Evolutionary conservation across 1,139 yeast species (phyloP).

Genomic region (Geotrichum cucujoidarum): DNA sequence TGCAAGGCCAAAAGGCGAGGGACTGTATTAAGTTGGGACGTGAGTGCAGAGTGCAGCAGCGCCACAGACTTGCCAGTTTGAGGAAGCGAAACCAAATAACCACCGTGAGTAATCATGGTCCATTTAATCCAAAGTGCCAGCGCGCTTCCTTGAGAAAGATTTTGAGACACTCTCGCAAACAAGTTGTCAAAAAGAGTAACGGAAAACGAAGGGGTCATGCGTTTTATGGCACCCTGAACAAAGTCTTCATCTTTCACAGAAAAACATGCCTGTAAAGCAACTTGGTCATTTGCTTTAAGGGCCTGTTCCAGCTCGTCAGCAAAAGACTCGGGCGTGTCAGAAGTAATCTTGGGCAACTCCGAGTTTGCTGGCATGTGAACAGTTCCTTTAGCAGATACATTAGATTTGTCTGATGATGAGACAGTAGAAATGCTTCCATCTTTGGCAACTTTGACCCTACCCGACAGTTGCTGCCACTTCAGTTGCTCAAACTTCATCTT

Average conservation of each 20-base stretch:
- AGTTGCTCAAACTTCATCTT: too few relatives aligned
- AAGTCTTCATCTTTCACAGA: constrained; percentile 61
- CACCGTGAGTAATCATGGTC: constrained; percentile 89
- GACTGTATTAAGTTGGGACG: constrained; percentile 66
- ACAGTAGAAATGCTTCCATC: too few relatives aligned
- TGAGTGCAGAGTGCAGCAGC: constrained; percentile 69
- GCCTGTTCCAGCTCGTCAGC: constrained; percentile 41
- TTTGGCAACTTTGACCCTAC: too few relatives aligned
- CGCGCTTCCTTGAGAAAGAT: constrained; percentile 63
- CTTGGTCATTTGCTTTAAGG: constrained; percentile 39
- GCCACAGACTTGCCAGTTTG: constrained; percentile 64
- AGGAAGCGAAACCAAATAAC: constrained; percentile 65
- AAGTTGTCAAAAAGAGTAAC: constrained; percentile 72
- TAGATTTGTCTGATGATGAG: too few relatives aligned
- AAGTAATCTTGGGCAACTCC: too few relatives aligned
- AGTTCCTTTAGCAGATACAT: too few relatives aligned
- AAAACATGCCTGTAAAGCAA: constrained; percentile 65
- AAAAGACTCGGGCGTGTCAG: constrained; percentile 38
- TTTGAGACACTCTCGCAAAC: constrained; percentile 76
- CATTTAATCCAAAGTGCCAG: constrained; percentile 89
- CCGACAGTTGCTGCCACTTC: too few relatives aligned
- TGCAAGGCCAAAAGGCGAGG: constrained; percentile 79
- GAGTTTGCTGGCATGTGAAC: too few relatives aligned
- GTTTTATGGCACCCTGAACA: constrained; percentile 65
- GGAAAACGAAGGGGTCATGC: constrained; percentile 67